Conservation (phyloP, 2,329 filamentous ascomycete species). For the Akanthomyces muscarius region DNA sequence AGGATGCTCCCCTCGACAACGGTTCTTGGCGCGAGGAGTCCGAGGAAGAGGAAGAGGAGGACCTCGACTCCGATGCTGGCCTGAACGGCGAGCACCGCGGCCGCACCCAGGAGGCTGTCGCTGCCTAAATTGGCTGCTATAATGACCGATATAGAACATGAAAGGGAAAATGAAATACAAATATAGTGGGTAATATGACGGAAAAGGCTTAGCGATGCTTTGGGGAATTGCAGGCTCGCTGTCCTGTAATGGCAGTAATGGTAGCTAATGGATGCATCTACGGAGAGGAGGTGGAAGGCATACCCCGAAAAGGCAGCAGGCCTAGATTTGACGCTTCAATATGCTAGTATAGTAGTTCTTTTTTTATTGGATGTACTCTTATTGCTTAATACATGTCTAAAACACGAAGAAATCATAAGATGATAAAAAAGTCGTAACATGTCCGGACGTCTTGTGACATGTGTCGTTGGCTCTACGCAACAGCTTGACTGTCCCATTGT, state of each 20-base stretch:
- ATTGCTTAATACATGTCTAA: conserved; percentile 26
- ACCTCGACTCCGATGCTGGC: conserved; percentile 50
- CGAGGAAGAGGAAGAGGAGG: conserved; percentile 63
- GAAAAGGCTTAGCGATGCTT: conserved; percentile 9
- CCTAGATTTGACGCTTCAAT: conserved; percentile 15
- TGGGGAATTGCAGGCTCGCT: conserved; percentile 5
- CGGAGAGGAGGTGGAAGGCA: conserved; percentile 14
- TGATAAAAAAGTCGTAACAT: too few species aligned
- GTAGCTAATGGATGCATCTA: neutral
- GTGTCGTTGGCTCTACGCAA: neutral
- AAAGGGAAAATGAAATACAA: conserved; percentile 6
- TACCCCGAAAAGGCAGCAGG: conserved; percentile 14
- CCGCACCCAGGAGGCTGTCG: conserved; percentile 50
- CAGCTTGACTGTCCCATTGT: conserved; percentile 1
- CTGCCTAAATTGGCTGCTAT: conserved; percentile 32
- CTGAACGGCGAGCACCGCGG: conserved; percentile 55
- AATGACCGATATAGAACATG: conserved; percentile 7
- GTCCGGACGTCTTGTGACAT: too few species aligned
- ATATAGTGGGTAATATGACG: conserved; percentile 11
- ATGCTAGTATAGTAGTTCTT: conserved; percentile 16
- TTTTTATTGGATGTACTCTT: conserved; percentile 23
- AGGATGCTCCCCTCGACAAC: conserved; percentile 75
- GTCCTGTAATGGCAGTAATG: conserved; percentile 16
- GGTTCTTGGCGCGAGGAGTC: conserved; percentile 73
- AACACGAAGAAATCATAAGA: neutral